Conservation (phyloP, 805 yeast species). For the Myxozyma lipomycoides region DNA sequence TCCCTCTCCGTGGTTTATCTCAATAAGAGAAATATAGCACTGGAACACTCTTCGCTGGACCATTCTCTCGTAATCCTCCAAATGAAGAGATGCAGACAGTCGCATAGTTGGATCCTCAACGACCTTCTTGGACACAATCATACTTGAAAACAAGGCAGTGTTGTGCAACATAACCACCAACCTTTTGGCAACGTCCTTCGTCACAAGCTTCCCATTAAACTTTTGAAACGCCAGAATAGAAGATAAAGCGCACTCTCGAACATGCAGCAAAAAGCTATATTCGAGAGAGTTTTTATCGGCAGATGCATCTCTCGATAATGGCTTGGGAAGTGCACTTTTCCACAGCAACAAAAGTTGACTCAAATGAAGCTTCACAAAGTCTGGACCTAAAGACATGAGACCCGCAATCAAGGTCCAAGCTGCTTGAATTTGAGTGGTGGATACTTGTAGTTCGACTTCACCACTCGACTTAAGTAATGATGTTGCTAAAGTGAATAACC, state of each 20-base stretch:
- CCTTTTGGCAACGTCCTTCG: slow-evolving; percentile 44
- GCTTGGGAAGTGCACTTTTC: slow-evolving; percentile 52
- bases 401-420: slow-evolving; percentile 67
- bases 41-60: slow-evolving; percentile 47
- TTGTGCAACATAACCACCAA: slow-evolving; percentile 50
- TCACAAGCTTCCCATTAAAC: slow-evolving; percentile 39
- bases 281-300: slow-evolving; percentile 34
- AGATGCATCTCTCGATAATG: slow-evolving; percentile 40
- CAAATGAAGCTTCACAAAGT: slow-evolving; percentile 51
- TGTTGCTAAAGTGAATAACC: slow-evolving; percentile 45
- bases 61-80: slow-evolving; percentile 35
- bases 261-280: slow-evolving; percentile 41
- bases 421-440: slow-evolving; percentile 41
- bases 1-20: slow-evolving; percentile 32
- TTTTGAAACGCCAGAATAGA: slow-evolving; percentile 52
- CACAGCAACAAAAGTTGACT: slow-evolving; percentile 60
- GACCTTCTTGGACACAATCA: slow-evolving; percentile 34
- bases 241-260: slow-evolving; percentile 56
- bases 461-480: slow-evolving; percentile 41
- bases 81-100: slow-evolving; percentile 27
- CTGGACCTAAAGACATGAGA: slow-evolving; percentile 55
- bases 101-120: slow-evolving; percentile 31
- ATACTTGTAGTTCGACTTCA: slow-evolving; percentile 33
- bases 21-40: slow-evolving; percentile 40
- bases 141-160: slow-evolving; percentile 33